Evolutionary conservation across 148 eudicot species (phyloP), one percentile per base, ranked within the genome.

Genomic region (Camellia granthamiana): DNA sequence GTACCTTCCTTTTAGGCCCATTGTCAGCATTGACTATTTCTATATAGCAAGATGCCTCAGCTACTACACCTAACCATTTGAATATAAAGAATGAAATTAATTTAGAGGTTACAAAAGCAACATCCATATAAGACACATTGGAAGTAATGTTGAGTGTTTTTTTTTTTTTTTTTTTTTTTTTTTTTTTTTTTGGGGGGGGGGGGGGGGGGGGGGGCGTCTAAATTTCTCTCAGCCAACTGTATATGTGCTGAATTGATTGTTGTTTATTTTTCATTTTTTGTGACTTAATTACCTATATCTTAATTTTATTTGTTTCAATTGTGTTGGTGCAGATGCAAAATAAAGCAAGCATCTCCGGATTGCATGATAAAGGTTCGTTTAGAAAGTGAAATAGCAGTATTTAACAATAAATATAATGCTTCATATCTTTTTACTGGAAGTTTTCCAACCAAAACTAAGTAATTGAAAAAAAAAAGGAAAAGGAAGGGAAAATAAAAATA

Each of bases 331-430:
- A 94, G 98, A 84, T 94, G 67, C 68, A 66, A 78, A 91, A 79
- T 82, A 91, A 84, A 82, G 82, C 92, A 63, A 83, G 84, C 65
- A 71, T 92, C 75, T 86, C 88, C 66, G 96, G 96, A 73, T 85
- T 90, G 81, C 96, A 92, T 79, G 98, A 94, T 85, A 94, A 94
- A 90, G 93, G 96, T 90, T 74, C 75, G 86, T 84, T 77, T 72
- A 65, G 14, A 21, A 70, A 59, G 76, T n/a, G 69, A 70, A 30
- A 79, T 44, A 56, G 10, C 30, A n/a, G 8, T 42, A n/a, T 55
- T n/a, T 43, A 79, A 15, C 56, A 59, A 38, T 76, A 59, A 64
- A 8, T 72, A 72, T 60, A 23, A 43, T 71, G 51, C 64, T 41
- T 5, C 75, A 19, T 41, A 60, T 55, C 21, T 44, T 3, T 62